phyloP scores from a whole-genome alignment of 495 filamentous ascomycete genomes.

The Aspergillus kassunensis region DNA sequence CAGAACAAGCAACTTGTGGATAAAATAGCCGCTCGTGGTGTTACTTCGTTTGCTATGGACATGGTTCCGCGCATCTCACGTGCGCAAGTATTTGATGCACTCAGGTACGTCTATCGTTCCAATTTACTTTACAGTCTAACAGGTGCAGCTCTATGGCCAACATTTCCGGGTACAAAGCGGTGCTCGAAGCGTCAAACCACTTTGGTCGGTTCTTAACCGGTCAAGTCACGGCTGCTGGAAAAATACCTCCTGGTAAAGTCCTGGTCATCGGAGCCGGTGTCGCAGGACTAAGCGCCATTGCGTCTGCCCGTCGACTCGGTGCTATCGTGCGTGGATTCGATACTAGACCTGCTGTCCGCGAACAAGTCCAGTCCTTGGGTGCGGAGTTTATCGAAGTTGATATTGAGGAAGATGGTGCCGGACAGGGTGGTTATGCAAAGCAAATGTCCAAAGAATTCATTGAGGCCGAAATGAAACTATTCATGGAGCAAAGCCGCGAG shows the following conservation, averaged over 20 bases:
- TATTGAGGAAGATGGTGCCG: conserved; percentile 77
- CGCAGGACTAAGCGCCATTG: conserved; percentile 77
- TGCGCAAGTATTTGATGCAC: conserved; percentile 76
- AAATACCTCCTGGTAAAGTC: conserved; percentile 80
- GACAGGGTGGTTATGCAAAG: conserved; percentile 77
- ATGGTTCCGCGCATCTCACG: conserved; percentile 78
- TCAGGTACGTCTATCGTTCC: no score
- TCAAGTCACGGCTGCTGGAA: conserved; percentile 76
- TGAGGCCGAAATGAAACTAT: conserved; percentile 82
- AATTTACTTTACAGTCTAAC: no score
- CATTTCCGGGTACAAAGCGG: conserved; percentile 82
- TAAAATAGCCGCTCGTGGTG: conserved; percentile 57
- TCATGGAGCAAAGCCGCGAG: conserved; percentile 73
- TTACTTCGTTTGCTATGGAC: conserved; percentile 77
- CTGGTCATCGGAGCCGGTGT: conserved; percentile 81
- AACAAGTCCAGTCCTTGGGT: conserved; percentile 80
- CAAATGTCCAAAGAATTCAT: conserved; percentile 88
- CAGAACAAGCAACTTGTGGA: conserved; percentile 70
- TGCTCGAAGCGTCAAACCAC: conserved; percentile 75
- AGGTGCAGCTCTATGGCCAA: conserved; percentile 88
- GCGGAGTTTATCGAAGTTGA: conserved; percentile 83
- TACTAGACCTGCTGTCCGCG: conserved; percentile 70
- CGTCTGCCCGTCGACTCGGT: conserved; percentile 72
- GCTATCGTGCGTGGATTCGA: conserved; percentile 83
- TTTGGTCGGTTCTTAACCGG: conserved; percentile 80